Evolutionary conservation across 1,139 yeast genomes (phyloP).

Genomic region (Nakaseomyces kungkrabaensis): DNA sequence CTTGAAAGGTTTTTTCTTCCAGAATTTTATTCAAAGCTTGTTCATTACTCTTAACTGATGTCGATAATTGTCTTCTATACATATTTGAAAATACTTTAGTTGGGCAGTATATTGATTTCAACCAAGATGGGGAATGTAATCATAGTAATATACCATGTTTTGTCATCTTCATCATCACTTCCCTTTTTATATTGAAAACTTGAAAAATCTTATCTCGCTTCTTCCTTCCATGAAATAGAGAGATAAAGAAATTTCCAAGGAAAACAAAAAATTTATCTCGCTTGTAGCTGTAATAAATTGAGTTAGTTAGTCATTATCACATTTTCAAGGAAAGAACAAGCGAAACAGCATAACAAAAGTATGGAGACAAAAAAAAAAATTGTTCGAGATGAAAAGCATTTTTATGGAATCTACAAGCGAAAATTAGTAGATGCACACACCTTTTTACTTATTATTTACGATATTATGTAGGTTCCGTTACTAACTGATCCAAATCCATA

Average conservation of each 20-base stretch:
- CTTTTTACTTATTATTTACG: neutral
- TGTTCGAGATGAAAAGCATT: neutral
- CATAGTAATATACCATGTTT: too few relatives aligned
- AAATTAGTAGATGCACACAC: too few relatives aligned
- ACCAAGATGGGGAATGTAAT: too few relatives aligned
- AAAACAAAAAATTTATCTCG: neutral
- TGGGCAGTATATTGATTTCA: too few relatives aligned
- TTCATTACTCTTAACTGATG: constrained; percentile 5
- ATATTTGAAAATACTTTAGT: constrained; percentile 4
- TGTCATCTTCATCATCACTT: too few relatives aligned
- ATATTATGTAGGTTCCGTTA: constrained; percentile 28
- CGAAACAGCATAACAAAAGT: neutral
- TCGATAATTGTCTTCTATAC: constrained; percentile 15
- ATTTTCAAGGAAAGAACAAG: neutral
- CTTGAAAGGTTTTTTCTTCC: constrained; percentile 19
- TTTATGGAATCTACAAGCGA: neutral
- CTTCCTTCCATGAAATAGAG: too few relatives aligned
- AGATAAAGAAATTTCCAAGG: too few relatives aligned
- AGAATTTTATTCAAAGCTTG: constrained; percentile 6
- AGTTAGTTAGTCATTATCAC: neutral
- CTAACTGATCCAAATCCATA: constrained; percentile 73
- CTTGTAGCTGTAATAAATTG: neutral
- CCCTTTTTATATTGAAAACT: neutral
- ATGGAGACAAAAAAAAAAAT: neutral
- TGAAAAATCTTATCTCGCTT: neutral